These are phyloP conservation scores for Larix sibirica DNA, from an alignment of 83 land plant genomes.

Conservation along the genomic window DNA sequence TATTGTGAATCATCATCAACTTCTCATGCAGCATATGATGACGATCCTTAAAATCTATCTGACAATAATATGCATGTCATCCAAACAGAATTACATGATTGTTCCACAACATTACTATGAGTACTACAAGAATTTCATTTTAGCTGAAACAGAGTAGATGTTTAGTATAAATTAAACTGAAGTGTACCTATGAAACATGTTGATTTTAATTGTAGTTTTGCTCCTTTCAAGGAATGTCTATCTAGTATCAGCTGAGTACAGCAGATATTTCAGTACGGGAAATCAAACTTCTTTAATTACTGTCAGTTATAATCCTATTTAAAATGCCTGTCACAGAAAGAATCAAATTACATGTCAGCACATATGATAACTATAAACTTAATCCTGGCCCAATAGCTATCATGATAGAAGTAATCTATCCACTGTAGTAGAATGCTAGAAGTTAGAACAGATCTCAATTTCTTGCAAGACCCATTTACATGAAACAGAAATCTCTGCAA, in stretches of 20 bases:
- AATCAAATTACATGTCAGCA: background rate
- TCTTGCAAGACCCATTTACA: background rate
- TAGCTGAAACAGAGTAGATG: background rate
- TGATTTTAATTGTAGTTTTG: background rate
- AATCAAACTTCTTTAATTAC: background rate
- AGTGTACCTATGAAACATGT: background rate
- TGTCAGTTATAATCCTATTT: background rate
- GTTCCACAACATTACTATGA: background rate
- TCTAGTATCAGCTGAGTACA: background rate
- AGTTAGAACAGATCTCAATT: background rate
- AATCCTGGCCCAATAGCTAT: background rate
- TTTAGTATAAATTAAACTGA: background rate
- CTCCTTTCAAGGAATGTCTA: background rate
- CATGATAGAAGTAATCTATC: background rate
- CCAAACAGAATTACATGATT: background rate
- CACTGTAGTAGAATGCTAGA: background rate
- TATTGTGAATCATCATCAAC: background rate
- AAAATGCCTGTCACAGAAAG: background rate
- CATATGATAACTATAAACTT: background rate
- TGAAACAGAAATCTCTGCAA: background rate
- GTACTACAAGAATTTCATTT: background rate
- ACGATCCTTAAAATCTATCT: background rate
- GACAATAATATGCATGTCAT: background rate
- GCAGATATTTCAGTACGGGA: background rate
- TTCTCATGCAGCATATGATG: background rate